These are phyloP conservation scores for Fusarium sp. DNA, from an alignment of 2,329 filamentous ascomycete genomes.

Conservation along the genomic window DNA sequence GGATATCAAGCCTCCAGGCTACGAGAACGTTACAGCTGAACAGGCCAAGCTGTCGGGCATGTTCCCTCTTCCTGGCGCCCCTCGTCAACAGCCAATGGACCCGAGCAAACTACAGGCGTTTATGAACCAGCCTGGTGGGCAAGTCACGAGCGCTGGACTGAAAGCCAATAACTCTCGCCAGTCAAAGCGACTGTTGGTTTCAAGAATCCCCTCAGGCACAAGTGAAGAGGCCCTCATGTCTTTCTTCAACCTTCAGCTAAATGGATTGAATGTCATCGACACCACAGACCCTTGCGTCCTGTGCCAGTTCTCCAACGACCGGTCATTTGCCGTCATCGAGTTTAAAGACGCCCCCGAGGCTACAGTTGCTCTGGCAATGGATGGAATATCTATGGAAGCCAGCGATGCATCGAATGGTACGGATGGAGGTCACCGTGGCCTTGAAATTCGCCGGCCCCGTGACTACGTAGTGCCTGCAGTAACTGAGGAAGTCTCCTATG, in stretches of 20 bases:
- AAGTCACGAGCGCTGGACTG: constrained; percentile 78
- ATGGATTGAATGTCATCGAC: constrained; percentile 92
- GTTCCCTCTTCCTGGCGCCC: constrained; percentile 97
- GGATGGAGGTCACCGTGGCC: constrained; percentile 64
- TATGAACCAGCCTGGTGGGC: constrained; percentile 85
- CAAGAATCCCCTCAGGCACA: constrained; percentile 79
- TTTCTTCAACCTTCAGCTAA: constrained; percentile 97
- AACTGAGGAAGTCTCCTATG: constrained; percentile 75
- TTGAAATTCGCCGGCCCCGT: constrained; percentile 87
- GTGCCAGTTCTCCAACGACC: constrained; percentile 82
- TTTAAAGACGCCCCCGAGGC: constrained; percentile 89
- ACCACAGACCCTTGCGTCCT: constrained; percentile 85
- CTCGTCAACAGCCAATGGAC: constrained; percentile 94
- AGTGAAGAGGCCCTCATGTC: constrained; percentile 79
- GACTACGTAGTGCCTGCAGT: constrained; percentile 94
- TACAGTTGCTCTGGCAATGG: constrained; percentile 88
- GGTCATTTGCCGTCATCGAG: constrained; percentile 85
- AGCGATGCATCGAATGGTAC: constrained; percentile 66
- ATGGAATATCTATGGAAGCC: constrained; percentile 88
- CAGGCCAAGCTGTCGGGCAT: constrained; percentile 98
- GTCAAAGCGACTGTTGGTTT: constrained; percentile 88
- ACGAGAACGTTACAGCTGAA: constrained; percentile 97
- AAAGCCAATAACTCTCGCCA: constrained; percentile 95
- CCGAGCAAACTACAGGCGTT: constrained; percentile 93
- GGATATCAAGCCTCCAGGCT: constrained; percentile 98